A percentile compares a stretch with the other conserved stretches of the same genome.
Evolutionary conservation across 2,329 filamentous ascomycete genomes (phyloP).

Genomic region (Colletotrichum viniferum): DNA sequence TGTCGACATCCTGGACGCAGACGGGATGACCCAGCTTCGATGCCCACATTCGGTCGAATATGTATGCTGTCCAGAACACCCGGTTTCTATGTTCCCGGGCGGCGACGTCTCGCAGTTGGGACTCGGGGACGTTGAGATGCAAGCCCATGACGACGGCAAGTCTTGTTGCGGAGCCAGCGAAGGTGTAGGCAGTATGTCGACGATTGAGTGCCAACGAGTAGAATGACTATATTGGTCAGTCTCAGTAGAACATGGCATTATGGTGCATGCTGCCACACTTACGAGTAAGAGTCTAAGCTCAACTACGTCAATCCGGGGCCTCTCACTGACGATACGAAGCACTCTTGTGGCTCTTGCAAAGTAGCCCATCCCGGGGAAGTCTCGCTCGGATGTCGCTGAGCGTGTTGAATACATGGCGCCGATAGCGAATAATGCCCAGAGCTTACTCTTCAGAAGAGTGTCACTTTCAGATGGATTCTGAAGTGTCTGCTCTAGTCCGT

Average conservation of each 20-base stretch:
- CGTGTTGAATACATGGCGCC: slow-evolving; percentile 49
- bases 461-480: slow-evolving; percentile 36
- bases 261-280: slow-evolving; percentile 14
- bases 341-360: slow-evolving; percentile 44
- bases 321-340: slow-evolving; percentile 42
- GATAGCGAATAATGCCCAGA: slow-evolving; percentile 49
- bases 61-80: slow-evolving; percentile 49
- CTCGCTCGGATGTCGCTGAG: slow-evolving; percentile 32
- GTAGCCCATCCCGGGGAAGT: slow-evolving; percentile 48
- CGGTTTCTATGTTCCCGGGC: slow-evolving; percentile 43
- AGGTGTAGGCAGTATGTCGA: slow-evolving; percentile 45
- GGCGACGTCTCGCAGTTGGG: slow-evolving; percentile 41
- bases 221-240: slow-evolving; percentile 36
- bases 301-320: slow-evolving; percentile 46
- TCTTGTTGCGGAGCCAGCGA: slow-evolving; percentile 49
- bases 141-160: slow-evolving; percentile 48
- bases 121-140: slow-evolving; percentile 41
- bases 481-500: slow-evolving; percentile 40
- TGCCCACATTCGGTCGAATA: slow-evolving; percentile 51
- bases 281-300: slow-evolving; percentile 49
- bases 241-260: background rate
- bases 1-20: slow-evolving; percentile 52
- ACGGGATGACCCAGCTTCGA: slow-evolving; percentile 53
- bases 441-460: slow-evolving; percentile 39
- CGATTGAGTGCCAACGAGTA: slow-evolving; percentile 50